These are phyloP conservation scores for Anethum foeniculum DNA, from an alignment of 140 eudicot genomes.

Conservation along the genomic window DNA sequence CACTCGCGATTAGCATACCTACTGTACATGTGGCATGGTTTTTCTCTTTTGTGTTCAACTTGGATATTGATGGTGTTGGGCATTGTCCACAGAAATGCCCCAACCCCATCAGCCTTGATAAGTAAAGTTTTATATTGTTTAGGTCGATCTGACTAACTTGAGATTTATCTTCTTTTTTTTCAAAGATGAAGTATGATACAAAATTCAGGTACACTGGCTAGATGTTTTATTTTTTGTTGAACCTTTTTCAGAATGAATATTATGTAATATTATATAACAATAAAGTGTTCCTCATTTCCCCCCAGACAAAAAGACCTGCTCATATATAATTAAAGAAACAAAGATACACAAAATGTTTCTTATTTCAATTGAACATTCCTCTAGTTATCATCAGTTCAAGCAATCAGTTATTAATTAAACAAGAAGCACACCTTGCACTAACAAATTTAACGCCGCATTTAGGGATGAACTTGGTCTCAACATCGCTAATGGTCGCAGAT, in stretches of 20 bases:
- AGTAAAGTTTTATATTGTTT: background rate
- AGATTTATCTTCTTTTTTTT: background rate
- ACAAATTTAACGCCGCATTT: constrained; percentile 66
- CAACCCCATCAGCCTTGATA: background rate
- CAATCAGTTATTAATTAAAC: background rate
- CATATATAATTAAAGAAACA: background rate
- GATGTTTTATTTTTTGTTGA: background rate
- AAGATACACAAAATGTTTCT: background rate
- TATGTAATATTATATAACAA: constrained; percentile 47
- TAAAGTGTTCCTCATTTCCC: background rate
- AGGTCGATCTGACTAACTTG: background rate
- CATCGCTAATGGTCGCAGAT: constrained; percentile 65
- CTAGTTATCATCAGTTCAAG: background rate
- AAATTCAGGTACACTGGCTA: background rate
- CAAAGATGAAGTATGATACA: background rate
- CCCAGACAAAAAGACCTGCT: background rate
- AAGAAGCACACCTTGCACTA: constrained; percentile 63
- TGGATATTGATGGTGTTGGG: background rate
- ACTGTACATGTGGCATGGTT: background rate
- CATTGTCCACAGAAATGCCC: background rate
- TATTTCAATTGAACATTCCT: background rate
- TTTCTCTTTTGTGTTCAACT: background rate
- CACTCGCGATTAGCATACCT: background rate
- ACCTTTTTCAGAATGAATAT: background rate
- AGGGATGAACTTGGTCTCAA: constrained; percentile 79